These are phyloP conservation scores for Myotisia sp. DNA, from an alignment of 2,329 filamentous ascomycete genomes.

Conservation along the genomic window DNA sequence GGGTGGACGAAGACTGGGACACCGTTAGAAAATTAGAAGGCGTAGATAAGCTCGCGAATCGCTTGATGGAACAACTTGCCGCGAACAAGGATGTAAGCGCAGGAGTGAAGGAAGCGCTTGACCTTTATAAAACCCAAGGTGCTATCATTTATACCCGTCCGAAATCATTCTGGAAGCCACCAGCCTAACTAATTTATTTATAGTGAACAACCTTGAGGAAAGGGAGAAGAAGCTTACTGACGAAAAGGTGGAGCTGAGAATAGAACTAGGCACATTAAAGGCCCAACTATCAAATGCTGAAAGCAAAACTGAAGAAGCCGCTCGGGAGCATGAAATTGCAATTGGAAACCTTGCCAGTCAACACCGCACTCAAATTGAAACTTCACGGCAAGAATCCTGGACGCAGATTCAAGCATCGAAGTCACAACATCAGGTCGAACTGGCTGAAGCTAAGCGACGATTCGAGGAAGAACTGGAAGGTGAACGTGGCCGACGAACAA, in stretches of 20 bases:
- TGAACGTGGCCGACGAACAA: conserved; percentile 43
- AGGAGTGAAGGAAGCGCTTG: conserved; percentile 58
- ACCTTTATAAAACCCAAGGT: conserved; percentile 57
- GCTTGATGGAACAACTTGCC: conserved; percentile 58
- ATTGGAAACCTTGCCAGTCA: conserved; percentile 41
- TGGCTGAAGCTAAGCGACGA: conserved; percentile 49
- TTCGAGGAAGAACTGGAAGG: conserved; percentile 54
- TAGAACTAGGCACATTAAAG: conserved; percentile 52
- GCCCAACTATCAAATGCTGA: conserved; percentile 38
- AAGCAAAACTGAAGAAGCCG: conserved; percentile 37
- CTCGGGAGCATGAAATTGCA: conserved; percentile 38
- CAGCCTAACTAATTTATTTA: neutral
- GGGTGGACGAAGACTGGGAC: conserved; percentile 58
- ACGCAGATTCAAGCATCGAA: conserved; percentile 44
- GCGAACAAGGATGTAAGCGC: conserved; percentile 53
- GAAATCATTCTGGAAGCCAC: too few species aligned
- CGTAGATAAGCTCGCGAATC: conserved; percentile 60
- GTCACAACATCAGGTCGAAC: conserved; percentile 51
- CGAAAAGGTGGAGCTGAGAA: conserved; percentile 42
- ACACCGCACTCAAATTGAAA: conserved; percentile 32
- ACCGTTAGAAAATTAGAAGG: conserved; percentile 60
- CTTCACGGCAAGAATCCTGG: conserved; percentile 29
- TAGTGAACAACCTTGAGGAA: conserved; percentile 45
- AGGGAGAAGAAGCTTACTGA: conserved; percentile 38
- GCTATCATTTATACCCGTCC: too few species aligned